Percentiles rank a stretch among this genome's conserved stretches.
Conservation (phyloP, 2,329 filamentous ascomycete genomes). For the Aureobasidium sp. region DNA sequence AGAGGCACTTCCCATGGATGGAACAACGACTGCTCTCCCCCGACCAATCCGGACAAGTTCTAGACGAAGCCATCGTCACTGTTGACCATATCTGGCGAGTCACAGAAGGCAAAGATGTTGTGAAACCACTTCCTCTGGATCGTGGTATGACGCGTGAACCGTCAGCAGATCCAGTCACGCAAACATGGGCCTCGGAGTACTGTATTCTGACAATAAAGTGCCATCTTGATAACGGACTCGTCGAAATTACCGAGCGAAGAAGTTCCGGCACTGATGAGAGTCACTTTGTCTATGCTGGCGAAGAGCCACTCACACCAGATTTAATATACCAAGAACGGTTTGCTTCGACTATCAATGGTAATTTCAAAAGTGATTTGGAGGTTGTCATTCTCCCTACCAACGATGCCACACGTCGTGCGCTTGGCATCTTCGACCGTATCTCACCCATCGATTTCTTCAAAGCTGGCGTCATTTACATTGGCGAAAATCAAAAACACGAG, state of each 20-base stretch:
- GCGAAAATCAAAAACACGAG: constrained; percentile 76
- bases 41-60: constrained; percentile 68
- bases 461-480: constrained; percentile 89
- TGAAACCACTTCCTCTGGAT: background rate
- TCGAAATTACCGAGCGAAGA: constrained; percentile 17
- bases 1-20: constrained; percentile 69
- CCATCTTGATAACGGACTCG: background rate
- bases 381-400: constrained; percentile 5
- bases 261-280: constrained; percentile 18
- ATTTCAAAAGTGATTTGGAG: constrained; percentile 13
- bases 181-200: constrained; percentile 16
- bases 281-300: constrained; percentile 8
- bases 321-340: constrained; percentile 44
- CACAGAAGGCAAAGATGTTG: constrained; percentile 34
- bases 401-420: constrained; percentile 55
- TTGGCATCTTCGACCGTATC: constrained; percentile 76
- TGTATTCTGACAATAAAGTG: constrained; percentile 18
- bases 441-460: constrained; percentile 93
- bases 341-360: constrained; percentile 11
- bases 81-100: constrained; percentile 92
- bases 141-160: background rate
- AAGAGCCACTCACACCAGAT: constrained; percentile 44
- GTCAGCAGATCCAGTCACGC: constrained; percentile 3
- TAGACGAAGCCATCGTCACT: constrained; percentile 89
- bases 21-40: constrained; percentile 33